Evolutionary conservation across 257 asterid genomes (phyloP).

Genomic region (Nicotiana otophora): DNA sequence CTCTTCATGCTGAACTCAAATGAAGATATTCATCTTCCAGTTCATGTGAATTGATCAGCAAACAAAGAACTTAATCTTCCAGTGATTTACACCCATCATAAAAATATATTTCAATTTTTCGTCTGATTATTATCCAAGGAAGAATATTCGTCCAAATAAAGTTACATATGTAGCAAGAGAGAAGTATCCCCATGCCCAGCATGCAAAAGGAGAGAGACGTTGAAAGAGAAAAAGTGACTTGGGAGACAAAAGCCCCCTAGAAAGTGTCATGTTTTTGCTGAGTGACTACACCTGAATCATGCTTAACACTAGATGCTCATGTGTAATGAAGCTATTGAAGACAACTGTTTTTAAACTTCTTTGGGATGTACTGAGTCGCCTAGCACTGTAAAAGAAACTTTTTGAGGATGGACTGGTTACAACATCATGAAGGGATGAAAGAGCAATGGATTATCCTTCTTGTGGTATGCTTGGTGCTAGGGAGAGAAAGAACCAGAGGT

Average conservation of each 20-base stretch:
- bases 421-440: not conserved
- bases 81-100: not conserved
- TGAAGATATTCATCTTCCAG: conserved; percentile 17
- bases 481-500: not conserved
- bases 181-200: not conserved
- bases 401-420: not conserved
- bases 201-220: not conserved
- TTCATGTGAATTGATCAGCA: not conserved
- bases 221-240: not conserved
- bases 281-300: not conserved
- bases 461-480: not conserved
- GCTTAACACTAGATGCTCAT: not conserved
- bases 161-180: not conserved
- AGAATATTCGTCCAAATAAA: not conserved
- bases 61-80: not conserved
- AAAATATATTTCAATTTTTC: not conserved
- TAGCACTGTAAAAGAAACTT: not conserved
- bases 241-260: not conserved
- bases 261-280: not conserved
- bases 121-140: not conserved
- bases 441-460: not conserved
- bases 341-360: not conserved
- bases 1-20: conserved; percentile 7
- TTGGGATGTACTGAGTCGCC: not conserved
- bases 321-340: not conserved